These are phyloP conservation scores for Rheum nobile DNA, from an alignment of 148 eudicot genomes.

Conservation along the genomic window DNA sequence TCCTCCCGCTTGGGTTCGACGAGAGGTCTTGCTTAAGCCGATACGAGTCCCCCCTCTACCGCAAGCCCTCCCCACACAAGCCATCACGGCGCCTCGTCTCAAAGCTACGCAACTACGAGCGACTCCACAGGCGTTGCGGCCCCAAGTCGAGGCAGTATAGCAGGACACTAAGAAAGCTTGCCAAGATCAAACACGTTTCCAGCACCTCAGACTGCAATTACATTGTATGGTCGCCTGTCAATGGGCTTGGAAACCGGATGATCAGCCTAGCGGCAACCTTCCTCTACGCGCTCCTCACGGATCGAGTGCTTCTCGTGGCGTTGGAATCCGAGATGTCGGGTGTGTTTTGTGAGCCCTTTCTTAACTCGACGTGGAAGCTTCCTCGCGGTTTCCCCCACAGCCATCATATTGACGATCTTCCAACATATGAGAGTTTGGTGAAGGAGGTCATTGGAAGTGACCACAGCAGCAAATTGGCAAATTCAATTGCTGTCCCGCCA, in stretches of 20 bases:
- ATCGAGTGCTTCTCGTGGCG: constrained; percentile 54
- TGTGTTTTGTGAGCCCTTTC: constrained; percentile 71
- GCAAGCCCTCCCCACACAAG: constrained; percentile 20
- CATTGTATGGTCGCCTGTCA: constrained; percentile 50
- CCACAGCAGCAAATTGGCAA: background rate
- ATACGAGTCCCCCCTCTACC: constrained; percentile 29
- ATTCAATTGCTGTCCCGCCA: constrained; percentile 5
- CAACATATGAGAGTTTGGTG: constrained; percentile 26
- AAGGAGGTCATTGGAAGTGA: constrained; percentile 13
- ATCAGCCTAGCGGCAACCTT: constrained; percentile 53
- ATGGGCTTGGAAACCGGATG: constrained; percentile 64
- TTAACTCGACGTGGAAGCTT: constrained; percentile 45
- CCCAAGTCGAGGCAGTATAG: constrained; percentile 45
- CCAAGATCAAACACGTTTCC: background rate
- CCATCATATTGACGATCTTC: constrained; percentile 24
- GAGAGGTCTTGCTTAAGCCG: constrained; percentile 52
- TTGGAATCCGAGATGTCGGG: constrained; percentile 36
- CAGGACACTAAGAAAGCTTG: constrained; percentile 24
- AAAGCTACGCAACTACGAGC: constrained; percentile 53
- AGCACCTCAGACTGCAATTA: constrained; percentile 42
- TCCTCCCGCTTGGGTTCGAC: constrained; percentile 27
- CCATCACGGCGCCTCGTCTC: constrained; percentile 55
- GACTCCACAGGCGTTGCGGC: constrained; percentile 55
- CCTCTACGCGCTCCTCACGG: constrained; percentile 61
- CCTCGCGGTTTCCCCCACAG: constrained; percentile 43